phyloP scores from a whole-genome alignment of 1,284 basidiomycete species.

The Lignosus rhinocerotis region DNA sequence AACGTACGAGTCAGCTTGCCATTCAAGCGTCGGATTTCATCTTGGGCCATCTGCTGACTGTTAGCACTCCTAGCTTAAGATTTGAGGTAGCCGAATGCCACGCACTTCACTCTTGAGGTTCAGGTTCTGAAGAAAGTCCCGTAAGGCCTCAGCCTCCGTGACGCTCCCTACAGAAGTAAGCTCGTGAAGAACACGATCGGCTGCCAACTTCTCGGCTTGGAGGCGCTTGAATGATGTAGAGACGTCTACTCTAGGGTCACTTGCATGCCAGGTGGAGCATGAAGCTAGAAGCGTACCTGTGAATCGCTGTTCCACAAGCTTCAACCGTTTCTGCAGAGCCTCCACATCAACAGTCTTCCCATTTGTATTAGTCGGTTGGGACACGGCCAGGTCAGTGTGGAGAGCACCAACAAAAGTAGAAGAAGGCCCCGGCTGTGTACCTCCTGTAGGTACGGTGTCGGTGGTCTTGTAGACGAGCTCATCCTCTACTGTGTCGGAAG shows the following conservation, averaged over 20 bases:
- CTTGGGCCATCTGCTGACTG: constrained; percentile 55
- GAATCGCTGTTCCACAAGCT: constrained; percentile 72
- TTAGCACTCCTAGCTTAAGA: neutral
- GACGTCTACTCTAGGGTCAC: constrained; percentile 49
- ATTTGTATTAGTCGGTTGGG: neutral
- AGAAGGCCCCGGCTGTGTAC: neutral
- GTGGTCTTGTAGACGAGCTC: neutral
- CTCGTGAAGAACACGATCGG: constrained; percentile 73
- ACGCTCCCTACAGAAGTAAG: constrained; percentile 72
- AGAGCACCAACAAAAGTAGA: neutral
- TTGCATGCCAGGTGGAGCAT: neutral
- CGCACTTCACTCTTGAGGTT: constrained; percentile 71
- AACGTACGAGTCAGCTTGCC: constrained; percentile 70
- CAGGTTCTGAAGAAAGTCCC: constrained; percentile 72
- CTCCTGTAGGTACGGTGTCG: neutral
- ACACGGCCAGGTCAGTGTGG: neutral
- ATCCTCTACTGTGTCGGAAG: neutral
- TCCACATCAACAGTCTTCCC: constrained; percentile 42
- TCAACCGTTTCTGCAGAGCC: constrained; percentile 60
- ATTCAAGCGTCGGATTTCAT: constrained; percentile 74
- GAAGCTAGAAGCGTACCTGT: constrained; percentile 45
- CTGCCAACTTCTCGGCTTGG: constrained; percentile 68
- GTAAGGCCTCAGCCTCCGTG: constrained; percentile 65
- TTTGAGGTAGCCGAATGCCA: neutral
- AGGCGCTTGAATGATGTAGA: constrained; percentile 75